These are phyloP conservation scores for Fusarium siculi DNA, from an alignment of 2,329 filamentous ascomycete genomes.

Conservation along the genomic window DNA sequence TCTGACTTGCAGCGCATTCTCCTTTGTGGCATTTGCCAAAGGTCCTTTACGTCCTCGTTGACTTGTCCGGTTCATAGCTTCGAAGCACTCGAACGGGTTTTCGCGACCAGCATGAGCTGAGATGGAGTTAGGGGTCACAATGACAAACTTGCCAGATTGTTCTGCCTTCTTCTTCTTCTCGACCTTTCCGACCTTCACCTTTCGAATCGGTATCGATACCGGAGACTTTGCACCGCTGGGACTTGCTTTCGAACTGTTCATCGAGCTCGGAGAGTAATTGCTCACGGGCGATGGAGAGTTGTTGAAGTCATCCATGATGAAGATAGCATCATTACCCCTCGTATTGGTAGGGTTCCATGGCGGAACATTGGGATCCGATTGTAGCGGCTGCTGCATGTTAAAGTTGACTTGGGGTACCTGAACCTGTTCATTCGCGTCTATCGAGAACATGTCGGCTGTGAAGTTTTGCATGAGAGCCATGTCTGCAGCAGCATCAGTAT, in stretches of 20 bases:
- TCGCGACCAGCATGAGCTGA: slow-evolving; percentile 60
- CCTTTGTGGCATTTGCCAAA: slow-evolving; percentile 63
- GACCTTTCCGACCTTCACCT: slow-evolving; percentile 56
- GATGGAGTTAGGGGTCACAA: slow-evolving; percentile 65
- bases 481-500: slow-evolving; percentile 42
- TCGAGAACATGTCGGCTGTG: slow-evolving; percentile 45
- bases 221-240: slow-evolving; percentile 42
- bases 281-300: slow-evolving; percentile 49
- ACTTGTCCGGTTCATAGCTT: slow-evolving; percentile 59
- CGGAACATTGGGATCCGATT: slow-evolving; percentile 50
- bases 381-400: slow-evolving; percentile 52
- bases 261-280: slow-evolving; percentile 47
- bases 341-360: slow-evolving; percentile 57
- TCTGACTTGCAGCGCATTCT: slow-evolving; percentile 65
- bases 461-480: slow-evolving; percentile 49
- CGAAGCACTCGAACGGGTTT: slow-evolving; percentile 66
- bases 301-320: slow-evolving; percentile 54
- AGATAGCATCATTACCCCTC: slow-evolving; percentile 45
- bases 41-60: slow-evolving; percentile 68
- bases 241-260: slow-evolving; percentile 43
- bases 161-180: slow-evolving; percentile 57
- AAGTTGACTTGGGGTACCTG: slow-evolving; percentile 48
- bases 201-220: slow-evolving; percentile 52
- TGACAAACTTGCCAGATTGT: slow-evolving; percentile 61
- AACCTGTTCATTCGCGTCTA: slow-evolving; percentile 37